phyloP scores from a whole-genome alignment of 108 stramenopile species.

The Stephanodiscus minutulus region DNA sequence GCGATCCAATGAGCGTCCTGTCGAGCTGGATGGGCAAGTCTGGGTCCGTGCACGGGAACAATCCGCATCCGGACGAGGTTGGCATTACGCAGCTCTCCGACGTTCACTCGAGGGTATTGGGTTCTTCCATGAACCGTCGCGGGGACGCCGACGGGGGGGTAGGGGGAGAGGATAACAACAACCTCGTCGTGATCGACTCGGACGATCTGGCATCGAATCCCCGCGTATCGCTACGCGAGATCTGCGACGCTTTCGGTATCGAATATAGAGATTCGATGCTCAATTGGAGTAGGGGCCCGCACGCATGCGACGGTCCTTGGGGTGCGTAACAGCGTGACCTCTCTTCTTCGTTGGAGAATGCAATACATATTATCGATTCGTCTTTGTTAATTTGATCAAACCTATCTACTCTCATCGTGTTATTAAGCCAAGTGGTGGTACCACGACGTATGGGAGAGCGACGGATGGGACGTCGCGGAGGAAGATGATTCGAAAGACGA shows the following conservation, averaged over 20 bases:
- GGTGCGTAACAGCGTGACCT: constrained; percentile 32
- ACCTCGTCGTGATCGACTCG: constrained; percentile 73
- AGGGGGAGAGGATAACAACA: neutral
- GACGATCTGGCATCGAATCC: constrained; percentile 82
- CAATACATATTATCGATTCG: constrained; percentile 32
- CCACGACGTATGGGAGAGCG: constrained; percentile 71
- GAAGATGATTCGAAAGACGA: constrained; percentile 30
- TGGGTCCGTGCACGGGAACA: constrained; percentile 61
- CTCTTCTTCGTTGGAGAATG: no score
- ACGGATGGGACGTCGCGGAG: constrained; percentile 66
- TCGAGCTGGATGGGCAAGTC: constrained; percentile 67
- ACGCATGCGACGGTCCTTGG: constrained; percentile 86
- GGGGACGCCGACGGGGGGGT: neutral
- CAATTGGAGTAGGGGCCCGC: constrained; percentile 61
- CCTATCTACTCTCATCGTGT: no score
- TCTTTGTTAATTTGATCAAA: neutral
- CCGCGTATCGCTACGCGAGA: constrained; percentile 33
- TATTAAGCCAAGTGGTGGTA: constrained; percentile 87
- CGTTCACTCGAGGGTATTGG: constrained; percentile 67
- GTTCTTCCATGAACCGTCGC: constrained; percentile 3
- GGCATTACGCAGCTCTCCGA: constrained; percentile 74
- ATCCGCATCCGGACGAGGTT: constrained; percentile 76
- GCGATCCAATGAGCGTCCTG: constrained; percentile 68
- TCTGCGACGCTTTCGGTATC: constrained; percentile 68
- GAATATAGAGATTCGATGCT: constrained; percentile 73